Evolutionary conservation across 768 basidiomycete species (phyloP), one percentile per base, ranked within the genome.

Genomic region (Cystofilobasidium ferigula): DNA sequence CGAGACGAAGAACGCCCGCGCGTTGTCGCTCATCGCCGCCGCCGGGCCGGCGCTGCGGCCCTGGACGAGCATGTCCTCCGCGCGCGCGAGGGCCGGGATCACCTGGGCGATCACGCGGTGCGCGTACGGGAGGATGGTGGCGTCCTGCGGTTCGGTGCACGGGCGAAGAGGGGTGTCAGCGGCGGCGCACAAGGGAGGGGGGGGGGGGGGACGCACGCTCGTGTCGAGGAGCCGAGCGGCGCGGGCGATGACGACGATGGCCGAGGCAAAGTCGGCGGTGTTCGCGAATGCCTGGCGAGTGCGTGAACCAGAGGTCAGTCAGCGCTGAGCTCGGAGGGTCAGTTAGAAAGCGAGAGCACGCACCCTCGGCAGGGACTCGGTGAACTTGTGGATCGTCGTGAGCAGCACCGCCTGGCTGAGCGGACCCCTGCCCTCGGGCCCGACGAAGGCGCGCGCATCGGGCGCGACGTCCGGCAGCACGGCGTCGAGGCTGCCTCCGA

Each of bases 321-420:
- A 24, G 36, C 22, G 24, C 4, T 3, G 38, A 24, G 6, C 14
- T 38, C n/a, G 30, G 30, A 32, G 18, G 3, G 16, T 14, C 22
- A 47, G 30, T 2, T 38, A 22, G 30, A 51, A 53, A n/a, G 24
- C 16, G 9, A 14, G 34, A 9, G 43, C 18, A 43, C 59, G 59
- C 22, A 48, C 14, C 48, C 61, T 10, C 32, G 35, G 35, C 32
- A 34, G 47, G 3, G 42, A 26, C 35, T 32, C 24, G 34, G 53
- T 36, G 14, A 64, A 54, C 63, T 67, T 67, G 51, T 61, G 59
- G 10, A 67, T 24, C 0, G 58, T 60, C 51, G 64, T 61, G 28
- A 67, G 36, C 1, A 61, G 20, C 32, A 67, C 59, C 0, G 64
- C 58, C 60, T 67, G 64, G 28, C 47, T 53, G 22, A 67, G 59